These are phyloP conservation scores for Houttuynia cordata DNA, from an alignment of 164 flowering plant species.

Conservation along the genomic window DNA sequence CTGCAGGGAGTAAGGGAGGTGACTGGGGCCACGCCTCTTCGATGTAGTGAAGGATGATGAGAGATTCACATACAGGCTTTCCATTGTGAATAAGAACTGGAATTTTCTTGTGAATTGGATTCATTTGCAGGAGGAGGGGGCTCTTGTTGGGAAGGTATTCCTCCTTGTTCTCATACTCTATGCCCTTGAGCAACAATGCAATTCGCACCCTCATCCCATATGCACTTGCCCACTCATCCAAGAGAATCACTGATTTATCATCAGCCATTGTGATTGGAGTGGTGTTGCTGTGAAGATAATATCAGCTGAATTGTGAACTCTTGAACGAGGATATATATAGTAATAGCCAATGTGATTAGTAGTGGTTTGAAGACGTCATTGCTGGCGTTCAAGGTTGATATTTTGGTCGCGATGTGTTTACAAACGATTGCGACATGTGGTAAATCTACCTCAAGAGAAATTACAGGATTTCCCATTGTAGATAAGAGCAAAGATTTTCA, in stretches of 20 bases:
- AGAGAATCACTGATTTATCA: slow-evolving; percentile 15
- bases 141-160: slow-evolving; percentile 5
- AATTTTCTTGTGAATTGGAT: slow-evolving; percentile 15
- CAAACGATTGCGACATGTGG: too few species aligned
- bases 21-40: slow-evolving; percentile 13
- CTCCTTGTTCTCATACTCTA: slow-evolving; percentile 21
- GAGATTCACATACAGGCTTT: slow-evolving; percentile 18
- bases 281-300: background rate
- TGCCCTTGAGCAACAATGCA: slow-evolving; percentile 22
- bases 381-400: background rate
- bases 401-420: too few species aligned
- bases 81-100: slow-evolving; percentile 15
- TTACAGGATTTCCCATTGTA: too few species aligned
- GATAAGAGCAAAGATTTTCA: too few species aligned
- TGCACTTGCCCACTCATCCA: slow-evolving; percentile 18
- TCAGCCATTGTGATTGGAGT: background rate
- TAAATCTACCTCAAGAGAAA: too few species aligned
- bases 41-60: slow-evolving; percentile 14
- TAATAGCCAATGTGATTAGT: background rate
- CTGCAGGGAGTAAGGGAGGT: slow-evolving; percentile 8
- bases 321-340: background rate
- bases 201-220: slow-evolving; percentile 26
- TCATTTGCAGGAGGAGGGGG: slow-evolving; percentile 9
- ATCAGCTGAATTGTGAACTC: background rate
- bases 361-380: background rate